Conservation (phyloP, 2,329 filamentous ascomycete genomes). For the Fusarium praegraminearum region DNA sequence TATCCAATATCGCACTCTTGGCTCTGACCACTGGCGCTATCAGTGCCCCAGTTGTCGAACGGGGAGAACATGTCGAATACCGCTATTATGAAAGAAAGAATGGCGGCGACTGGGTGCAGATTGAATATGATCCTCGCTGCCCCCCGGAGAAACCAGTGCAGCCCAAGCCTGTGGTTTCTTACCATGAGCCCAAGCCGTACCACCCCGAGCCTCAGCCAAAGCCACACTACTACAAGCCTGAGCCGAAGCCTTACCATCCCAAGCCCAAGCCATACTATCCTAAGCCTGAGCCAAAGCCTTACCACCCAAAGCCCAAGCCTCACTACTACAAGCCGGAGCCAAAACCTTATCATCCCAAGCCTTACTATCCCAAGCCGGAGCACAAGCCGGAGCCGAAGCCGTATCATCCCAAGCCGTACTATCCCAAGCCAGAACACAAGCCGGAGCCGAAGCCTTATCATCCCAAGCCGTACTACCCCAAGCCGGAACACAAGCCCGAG, state of each 20-base stretch:
- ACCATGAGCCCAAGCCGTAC: not conserved
- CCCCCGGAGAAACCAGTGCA: not conserved
- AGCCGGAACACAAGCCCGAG: not conserved
- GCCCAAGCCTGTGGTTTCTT: not conserved
- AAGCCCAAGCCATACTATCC: not conserved
- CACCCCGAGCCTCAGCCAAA: not conserved
- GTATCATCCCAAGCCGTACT: not conserved
- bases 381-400: not conserved
- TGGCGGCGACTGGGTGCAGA: not conserved
- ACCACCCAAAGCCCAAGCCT: not conserved
- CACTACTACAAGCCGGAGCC: too few relatives aligned
- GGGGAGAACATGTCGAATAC: not conserved
- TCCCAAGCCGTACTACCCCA: not conserved
- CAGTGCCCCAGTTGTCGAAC: not conserved
- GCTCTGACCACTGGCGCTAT: not conserved
- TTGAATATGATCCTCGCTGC: not conserved
- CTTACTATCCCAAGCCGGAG: not conserved
- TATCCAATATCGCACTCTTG: not conserved
- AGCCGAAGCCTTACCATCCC: not conserved
- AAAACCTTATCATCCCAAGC: not conserved
- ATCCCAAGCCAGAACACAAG: not conserved
- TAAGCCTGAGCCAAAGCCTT: not conserved
- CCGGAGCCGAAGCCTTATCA: not conserved
- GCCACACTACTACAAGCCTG: not conserved
- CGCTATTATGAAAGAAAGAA: conserved; percentile 3